Evolutionary conservation across 2,329 filamentous ascomycete genomes (phyloP), one percentile per base, ranked within the genome.

Genomic region (Colletotrichum lupini): DNA sequence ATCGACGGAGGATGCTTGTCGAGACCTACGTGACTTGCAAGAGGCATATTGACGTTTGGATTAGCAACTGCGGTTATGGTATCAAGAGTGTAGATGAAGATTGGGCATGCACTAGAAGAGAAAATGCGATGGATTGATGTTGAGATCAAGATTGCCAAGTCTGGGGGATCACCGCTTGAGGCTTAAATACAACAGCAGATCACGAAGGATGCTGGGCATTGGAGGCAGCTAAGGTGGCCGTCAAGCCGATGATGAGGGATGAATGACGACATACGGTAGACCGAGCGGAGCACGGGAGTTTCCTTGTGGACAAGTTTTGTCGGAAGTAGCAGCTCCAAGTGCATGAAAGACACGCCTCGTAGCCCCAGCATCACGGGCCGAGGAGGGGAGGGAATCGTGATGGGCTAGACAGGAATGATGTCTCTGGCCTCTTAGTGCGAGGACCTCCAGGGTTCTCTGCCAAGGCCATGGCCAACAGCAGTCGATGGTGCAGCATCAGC

Each of bases 21-120:
- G 37, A 37, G 16, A 60, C 74, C 53, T 24, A 74, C 74, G 53
- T 76, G 74, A 24, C 46, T 73, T 37, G 74, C 59, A 14, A 76
- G 74, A 73, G 73, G 66, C 74, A 76, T 76, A 22, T 3, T 69
- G 46, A 35, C n/a, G 37, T 16, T 22, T 8, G 30, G 22, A 19
- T 58, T 4, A 11, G 28, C 5, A 35, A 8, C 22, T 53, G 22
- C 12, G 22, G 26, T 4, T 16, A 32, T 30, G 19, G 30, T 55
- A 14, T 24, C 52, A 22, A 55, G 32, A 22, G 55, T 32, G 9
- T 35, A n/a, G 26, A 55, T n/a, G 5, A 3, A 19, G n/a, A 3
- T 30, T 3, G n/a, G 3, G 3, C 9, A 26, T 30, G 28, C 22
- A 35, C 49, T 5, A 8, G 30, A 53, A 53, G 9, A 12, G 32